These are phyloP conservation scores for Cryptomeria japonica DNA, from an alignment of 75 land plant species.

Conservation along the genomic window DNA sequence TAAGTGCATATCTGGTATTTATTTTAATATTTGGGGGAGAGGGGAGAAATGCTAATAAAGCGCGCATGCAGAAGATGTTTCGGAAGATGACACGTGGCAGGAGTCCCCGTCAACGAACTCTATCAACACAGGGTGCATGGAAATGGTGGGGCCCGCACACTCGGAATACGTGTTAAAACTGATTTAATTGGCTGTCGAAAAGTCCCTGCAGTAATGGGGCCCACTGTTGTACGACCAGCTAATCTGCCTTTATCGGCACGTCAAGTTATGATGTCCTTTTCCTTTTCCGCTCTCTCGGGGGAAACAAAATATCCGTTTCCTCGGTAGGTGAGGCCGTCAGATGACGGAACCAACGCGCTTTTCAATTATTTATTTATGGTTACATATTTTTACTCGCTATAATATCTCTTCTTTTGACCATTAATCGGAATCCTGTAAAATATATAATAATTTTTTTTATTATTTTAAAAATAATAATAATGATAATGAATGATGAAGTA, in stretches of 20 bases:
- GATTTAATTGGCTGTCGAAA: neutral
- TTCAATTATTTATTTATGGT: too few species aligned
- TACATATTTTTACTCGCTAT: too few species aligned
- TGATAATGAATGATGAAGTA: too few species aligned
- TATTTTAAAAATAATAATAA: too few species aligned
- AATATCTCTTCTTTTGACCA: too few species aligned
- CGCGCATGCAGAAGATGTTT: slow-evolving; percentile 11
- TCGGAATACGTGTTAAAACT: neutral
- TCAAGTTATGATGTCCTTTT: neutral
- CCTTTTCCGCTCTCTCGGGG: neutral
- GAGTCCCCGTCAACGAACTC: neutral
- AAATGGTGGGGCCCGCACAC: neutral
- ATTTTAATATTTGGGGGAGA: too few species aligned
- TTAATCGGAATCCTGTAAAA: too few species aligned
- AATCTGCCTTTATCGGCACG: neutral
- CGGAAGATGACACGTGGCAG: neutral
- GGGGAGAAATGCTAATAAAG: neutral
- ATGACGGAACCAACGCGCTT: too few species aligned
- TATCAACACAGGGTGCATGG: neutral
- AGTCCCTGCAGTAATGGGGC: neutral
- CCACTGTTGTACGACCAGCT: neutral
- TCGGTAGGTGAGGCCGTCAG: neutral
- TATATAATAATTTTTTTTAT: too few species aligned
- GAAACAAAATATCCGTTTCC: neutral
- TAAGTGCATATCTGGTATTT: neutral